Percentiles rank a stretch among this genome's conserved stretches.
These are phyloP conservation scores for Arxiozyma slooffiae DNA, from an alignment of 1,139 yeast species.

Conservation along the genomic window DNA sequence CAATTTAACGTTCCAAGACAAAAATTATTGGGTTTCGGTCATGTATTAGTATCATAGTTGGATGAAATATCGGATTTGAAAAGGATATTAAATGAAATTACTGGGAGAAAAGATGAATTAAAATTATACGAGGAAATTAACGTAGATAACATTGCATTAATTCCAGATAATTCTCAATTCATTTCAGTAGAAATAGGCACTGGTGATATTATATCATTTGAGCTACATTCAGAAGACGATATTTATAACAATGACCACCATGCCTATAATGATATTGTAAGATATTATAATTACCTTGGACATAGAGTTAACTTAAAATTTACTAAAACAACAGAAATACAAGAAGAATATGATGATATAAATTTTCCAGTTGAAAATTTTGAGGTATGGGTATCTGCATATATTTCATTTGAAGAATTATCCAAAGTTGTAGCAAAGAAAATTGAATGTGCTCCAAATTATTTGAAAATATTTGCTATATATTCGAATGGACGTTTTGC, in stretches of 20 bases:
- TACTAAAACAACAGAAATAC: conserved; percentile 37
- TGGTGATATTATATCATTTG: conserved; percentile 73
- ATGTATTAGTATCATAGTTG: conserved; percentile 46
- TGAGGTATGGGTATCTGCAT: conserved; percentile 63
- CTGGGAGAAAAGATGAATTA: background rate
- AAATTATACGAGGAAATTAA: conserved; percentile 60
- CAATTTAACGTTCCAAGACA: conserved; percentile 53
- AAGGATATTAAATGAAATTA: background rate
- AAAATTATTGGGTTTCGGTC: conserved; percentile 52
- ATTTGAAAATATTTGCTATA: conserved; percentile 55
- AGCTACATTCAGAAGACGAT: conserved; percentile 24
- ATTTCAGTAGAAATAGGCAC: conserved; percentile 57
- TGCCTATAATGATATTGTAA: conserved; percentile 33
- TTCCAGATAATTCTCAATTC: conserved; percentile 33
- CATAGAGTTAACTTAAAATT: conserved; percentile 55
- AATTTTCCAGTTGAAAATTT: conserved; percentile 30
- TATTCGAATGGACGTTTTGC: conserved; percentile 45
- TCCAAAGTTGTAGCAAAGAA: conserved; percentile 48
- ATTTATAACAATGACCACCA: conserved; percentile 16
- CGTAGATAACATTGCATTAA: conserved; percentile 46
- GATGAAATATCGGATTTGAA: conserved; percentile 33
- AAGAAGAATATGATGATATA: conserved; percentile 41
- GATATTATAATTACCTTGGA: conserved; percentile 54
- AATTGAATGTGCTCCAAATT: conserved; percentile 49
- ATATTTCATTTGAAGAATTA: conserved; percentile 49